Conservation (phyloP, 306 rosid genomes). For the Glycine latifolia region DNA sequence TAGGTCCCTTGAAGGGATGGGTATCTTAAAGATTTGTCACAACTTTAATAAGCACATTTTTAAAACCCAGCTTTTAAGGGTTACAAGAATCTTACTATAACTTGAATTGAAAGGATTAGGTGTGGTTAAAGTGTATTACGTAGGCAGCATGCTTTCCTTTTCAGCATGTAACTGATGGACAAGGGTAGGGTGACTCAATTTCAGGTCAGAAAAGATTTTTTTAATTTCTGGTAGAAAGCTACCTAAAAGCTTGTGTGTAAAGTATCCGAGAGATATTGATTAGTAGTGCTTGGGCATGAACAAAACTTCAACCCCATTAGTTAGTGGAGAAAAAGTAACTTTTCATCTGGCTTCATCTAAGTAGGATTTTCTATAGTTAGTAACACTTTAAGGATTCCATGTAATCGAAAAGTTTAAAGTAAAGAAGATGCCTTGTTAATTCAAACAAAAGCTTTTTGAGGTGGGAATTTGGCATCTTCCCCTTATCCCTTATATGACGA, state of each 20-base stretch:
- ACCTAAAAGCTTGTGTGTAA: slow-evolving; percentile 70
- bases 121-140: slow-evolving; percentile 59
- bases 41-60: slow-evolving; percentile 63
- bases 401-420: slow-evolving; percentile 51
- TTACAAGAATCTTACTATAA: slow-evolving; percentile 51
- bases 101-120: slow-evolving; percentile 56
- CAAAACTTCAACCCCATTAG: slow-evolving; percentile 60
- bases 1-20: slow-evolving; percentile 54
- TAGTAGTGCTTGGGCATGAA: slow-evolving; percentile 53
- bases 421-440: slow-evolving; percentile 64
- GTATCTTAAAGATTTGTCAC: slow-evolving; percentile 60
- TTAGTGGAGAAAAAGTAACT: slow-evolving; percentile 68
- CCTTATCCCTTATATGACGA: slow-evolving; percentile 42
- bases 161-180: slow-evolving; percentile 48
- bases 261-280: slow-evolving; percentile 49
- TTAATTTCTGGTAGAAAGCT: slow-evolving; percentile 55
- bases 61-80: slow-evolving; percentile 55
- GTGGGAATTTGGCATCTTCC: slow-evolving; percentile 73
- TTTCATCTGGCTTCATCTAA: slow-evolving; percentile 60
- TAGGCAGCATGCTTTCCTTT: slow-evolving; percentile 72
- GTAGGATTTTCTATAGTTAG: slow-evolving; percentile 82
- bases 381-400: slow-evolving; percentile 71
- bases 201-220: slow-evolving; percentile 55
- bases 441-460: slow-evolving; percentile 62
- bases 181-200: slow-evolving; percentile 48